These are phyloP conservation scores for Polytolypa hystricis DNA, from an alignment of 2,329 filamentous ascomycete genomes.

Conservation along the genomic window DNA sequence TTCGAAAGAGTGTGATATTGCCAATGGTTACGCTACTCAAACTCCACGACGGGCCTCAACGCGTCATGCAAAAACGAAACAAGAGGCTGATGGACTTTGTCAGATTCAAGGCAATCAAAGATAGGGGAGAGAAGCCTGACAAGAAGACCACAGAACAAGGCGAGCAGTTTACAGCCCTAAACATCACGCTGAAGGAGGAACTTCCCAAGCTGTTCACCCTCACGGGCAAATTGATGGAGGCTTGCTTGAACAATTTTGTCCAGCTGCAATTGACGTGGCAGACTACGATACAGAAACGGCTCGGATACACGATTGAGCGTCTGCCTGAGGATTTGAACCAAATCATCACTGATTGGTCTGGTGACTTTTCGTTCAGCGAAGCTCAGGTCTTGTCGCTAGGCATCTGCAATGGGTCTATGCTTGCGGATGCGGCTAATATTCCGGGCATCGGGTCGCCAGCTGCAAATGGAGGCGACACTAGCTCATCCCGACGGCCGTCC, in stretches of 20 bases:
- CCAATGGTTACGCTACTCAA: slow-evolving; percentile 70
- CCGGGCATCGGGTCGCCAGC: slow-evolving; percentile 49
- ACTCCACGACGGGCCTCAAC: slow-evolving; percentile 69
- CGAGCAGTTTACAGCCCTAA: slow-evolving; percentile 81
- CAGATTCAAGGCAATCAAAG: slow-evolving; percentile 64
- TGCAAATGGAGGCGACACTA: slow-evolving; percentile 25
- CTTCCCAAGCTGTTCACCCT: slow-evolving; percentile 71
- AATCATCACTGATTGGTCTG: slow-evolving; percentile 65
- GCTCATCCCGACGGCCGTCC: slow-evolving; percentile 39
- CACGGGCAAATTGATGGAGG: slow-evolving; percentile 74
- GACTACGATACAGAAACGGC: slow-evolving; percentile 68
- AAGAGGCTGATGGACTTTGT: slow-evolving; percentile 89
- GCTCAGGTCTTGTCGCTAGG: slow-evolving; percentile 59
- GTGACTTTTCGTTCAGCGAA: slow-evolving; percentile 67
- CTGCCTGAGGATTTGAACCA: slow-evolving; percentile 55
- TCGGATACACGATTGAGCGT: slow-evolving; percentile 57
- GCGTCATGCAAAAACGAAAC: slow-evolving; percentile 86
- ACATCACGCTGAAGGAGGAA: slow-evolving; percentile 87
- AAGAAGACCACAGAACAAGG: slow-evolving; percentile 73
- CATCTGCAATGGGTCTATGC: slow-evolving; percentile 62
- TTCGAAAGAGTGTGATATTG: slow-evolving; percentile 73
- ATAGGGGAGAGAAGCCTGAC: slow-evolving; percentile 74
- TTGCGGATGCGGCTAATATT: slow-evolving; percentile 48
- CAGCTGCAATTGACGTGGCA: slow-evolving; percentile 78
- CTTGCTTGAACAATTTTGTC: slow-evolving; percentile 72